Evolutionary conservation across 345 rosid genomes (phyloP), one percentile per base, ranked within the genome.

Genomic region (Eucalyptus erythrocorys): DNA sequence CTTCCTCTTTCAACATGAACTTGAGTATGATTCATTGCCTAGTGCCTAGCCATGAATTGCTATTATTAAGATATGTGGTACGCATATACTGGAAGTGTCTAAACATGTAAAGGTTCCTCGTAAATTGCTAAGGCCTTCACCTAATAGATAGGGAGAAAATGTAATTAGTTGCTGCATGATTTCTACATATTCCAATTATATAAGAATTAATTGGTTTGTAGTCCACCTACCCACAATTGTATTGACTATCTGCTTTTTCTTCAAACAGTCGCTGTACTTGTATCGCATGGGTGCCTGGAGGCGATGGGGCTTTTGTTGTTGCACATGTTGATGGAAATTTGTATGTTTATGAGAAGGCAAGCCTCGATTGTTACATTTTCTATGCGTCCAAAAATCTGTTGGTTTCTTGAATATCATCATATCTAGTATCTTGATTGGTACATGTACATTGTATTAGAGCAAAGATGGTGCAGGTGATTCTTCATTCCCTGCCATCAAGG

Each of bases 291-390:
- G 97, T 97, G 87, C 99, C 99, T 79, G 98, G 99, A 91, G 96
- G 96, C 76, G 99, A 97, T 92, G 99, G 99, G 87, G 86, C 96
- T 90, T 98, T 98, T 90, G 94, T 95, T 89, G 99, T 97, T 92
- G 99, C 99, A 90, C 99, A 98, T 91, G 94, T 98, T 45, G 99
- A 98, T 95, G 99, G 99, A 61, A 98, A 96, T 91, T 91, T 97
- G 91, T 98, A 94, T 37, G 97, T 96, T 89, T 98, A 96, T 91
- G 99, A 98, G 89, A 98, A 98, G 99, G 99, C 94, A 95, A 95
- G 98, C 32, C 68, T 86, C 87, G 6, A 86, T 86, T 82, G 88
- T 86, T 49, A 81, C 80, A 5, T 76, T 19, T 37, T 76, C 82
- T 76, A 11, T 71, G 26, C 6, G 24, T 40, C 47, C 8, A 76